phyloP scores from a whole-genome alignment of 306 rosid genomes.

The Canavalia ensiformis region DNA sequence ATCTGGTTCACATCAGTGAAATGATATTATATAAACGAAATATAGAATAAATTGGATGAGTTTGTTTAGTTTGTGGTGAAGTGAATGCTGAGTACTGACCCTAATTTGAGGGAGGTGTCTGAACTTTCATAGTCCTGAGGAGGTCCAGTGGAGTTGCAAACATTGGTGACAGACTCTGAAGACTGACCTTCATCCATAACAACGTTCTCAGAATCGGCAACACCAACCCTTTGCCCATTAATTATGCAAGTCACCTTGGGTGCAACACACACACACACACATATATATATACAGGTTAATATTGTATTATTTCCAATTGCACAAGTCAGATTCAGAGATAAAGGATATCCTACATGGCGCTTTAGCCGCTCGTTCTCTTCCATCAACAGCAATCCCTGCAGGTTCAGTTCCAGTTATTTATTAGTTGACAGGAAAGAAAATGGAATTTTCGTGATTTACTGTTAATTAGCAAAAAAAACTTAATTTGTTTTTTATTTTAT shows the following conservation, averaged over 20 bases:
- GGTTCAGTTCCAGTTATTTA: not conserved
- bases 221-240: constrained; percentile 48
- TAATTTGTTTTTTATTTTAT: too few species aligned
- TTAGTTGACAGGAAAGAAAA: not conserved
- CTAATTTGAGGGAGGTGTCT: constrained; percentile 84
- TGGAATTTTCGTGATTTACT: not conserved
- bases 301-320: not conserved
- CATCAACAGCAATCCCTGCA: constrained; percentile 72
- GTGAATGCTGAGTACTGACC: constrained; percentile 61
- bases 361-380: constrained; percentile 83
- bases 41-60: not conserved
- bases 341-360: constrained; percentile 59
- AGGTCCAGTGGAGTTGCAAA: constrained; percentile 68
- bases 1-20: not conserved
- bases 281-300: not conserved
- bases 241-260: constrained; percentile 57
- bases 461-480: too few species aligned
- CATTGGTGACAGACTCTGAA: constrained; percentile 78
- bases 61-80: constrained; percentile 11
- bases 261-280: not conserved
- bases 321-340: not conserved
- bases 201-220: constrained; percentile 56
- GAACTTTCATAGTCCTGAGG: constrained; percentile 82
- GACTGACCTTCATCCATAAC: constrained; percentile 84
- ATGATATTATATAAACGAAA: not conserved